Evolutionary conservation across 257 asterid genomes (phyloP), one percentile per base, ranked within the genome.

Genomic region (Echites panduratus): DNA sequence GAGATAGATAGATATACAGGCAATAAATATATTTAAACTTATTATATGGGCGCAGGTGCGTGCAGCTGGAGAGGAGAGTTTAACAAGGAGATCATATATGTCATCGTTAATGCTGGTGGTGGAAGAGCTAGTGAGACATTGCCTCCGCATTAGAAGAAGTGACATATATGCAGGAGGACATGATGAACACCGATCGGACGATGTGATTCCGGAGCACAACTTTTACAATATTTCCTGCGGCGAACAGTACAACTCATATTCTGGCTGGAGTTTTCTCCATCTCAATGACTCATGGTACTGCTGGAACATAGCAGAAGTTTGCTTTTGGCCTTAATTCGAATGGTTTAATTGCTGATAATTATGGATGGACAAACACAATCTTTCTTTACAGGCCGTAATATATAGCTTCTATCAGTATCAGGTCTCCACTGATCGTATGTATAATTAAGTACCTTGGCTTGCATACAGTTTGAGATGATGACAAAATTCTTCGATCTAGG

Each of bases 51-150:
- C 3, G 57, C 9, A 6, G 54, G 3, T 2, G 57, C 9, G 57
- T 50, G 57, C 19, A 14, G 38, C 38, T 32, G 53, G 20, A 13
- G 5, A 48, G 2, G 2, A 0, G 38, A 41, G 45, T 13, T 7
- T 45, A 8, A 45, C 49, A 45, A 45, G 13, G 49, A 11, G 49
- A 45, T 8, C 13, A 41, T 41, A 41, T 7, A 41, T 79, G 82
- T 79, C 79, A 47, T 75, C 82, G 11, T 45, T 79, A 27, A 44
- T 79, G 69, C 72, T 79, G 52, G 57, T 79, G 58, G 10, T 75
- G 14, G 77, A 73, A 70, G 74, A 71, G 6, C 67, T 79, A 11
- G 27, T 64, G 66, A 41, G 22, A 17, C 57, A 16, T 12, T 43
- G 70, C 44, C n/a, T 38, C 32, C 40, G 27, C 0, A 48, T 62